A percentile compares a stretch with the other conserved stretches of the same genome.
Evolutionary conservation across 2,329 filamentous ascomycete genomes (phyloP).

Genomic region (Arthrobotrys pseudoclavata): DNA sequence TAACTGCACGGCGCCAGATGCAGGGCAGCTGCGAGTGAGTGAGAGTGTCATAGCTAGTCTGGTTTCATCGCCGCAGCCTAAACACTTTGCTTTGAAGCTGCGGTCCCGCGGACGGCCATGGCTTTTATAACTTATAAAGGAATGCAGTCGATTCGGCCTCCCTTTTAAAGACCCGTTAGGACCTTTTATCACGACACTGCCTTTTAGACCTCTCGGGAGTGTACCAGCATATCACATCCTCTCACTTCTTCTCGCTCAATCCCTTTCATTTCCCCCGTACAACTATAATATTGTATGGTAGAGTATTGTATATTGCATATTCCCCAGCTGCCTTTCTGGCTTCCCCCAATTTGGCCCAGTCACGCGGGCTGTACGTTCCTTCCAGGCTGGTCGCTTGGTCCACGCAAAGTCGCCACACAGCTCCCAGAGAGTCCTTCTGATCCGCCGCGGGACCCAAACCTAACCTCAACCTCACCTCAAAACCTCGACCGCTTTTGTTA

Average conservation of each 20-base stretch:
- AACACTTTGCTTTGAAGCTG: constrained; percentile 18
- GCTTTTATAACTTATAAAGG: background rate
- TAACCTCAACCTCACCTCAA: constrained; percentile 6
- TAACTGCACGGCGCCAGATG: background rate
- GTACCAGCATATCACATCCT: background rate
- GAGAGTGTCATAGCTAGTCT: background rate
- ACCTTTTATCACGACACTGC: constrained; percentile 8
- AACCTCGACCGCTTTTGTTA: constrained; percentile 20
- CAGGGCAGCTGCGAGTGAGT: background rate
- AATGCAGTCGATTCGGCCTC: constrained; percentile 4
- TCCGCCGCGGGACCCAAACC: constrained; percentile 4
- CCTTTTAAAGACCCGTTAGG: constrained; percentile 29
- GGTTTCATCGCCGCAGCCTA: constrained; percentile 29
- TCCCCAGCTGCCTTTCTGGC: constrained; percentile 18
- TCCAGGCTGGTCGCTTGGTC: constrained; percentile 21
- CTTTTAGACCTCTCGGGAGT: background rate
- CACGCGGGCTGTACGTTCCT: constrained; percentile 18
- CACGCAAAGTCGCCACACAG: constrained; percentile 10
- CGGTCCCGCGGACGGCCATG: constrained; percentile 12
- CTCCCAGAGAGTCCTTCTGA: background rate
- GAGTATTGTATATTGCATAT: background rate
- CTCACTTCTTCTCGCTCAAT: background rate
- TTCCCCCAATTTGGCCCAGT: background rate
- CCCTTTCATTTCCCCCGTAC: background rate
- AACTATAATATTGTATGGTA: background rate